These are phyloP conservation scores for Grifola frondosa DNA, from an alignment of 1,284 basidiomycete species.

Conservation along the genomic window DNA sequence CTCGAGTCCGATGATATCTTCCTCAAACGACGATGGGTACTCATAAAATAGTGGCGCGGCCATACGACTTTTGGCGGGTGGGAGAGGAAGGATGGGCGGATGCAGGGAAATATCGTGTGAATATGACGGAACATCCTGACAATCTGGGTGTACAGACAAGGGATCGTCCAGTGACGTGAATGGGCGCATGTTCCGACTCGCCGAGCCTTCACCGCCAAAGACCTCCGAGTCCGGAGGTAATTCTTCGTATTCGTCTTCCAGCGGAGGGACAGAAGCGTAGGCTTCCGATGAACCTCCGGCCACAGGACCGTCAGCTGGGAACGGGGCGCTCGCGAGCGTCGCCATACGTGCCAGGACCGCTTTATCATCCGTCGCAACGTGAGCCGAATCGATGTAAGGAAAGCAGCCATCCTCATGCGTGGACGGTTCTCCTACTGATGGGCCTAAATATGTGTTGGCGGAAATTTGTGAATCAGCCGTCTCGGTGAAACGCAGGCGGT, in stretches of 20 bases:
- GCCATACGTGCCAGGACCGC: constrained; percentile 56
- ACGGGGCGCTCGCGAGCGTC: constrained; percentile 56
- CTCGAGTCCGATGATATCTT: constrained; percentile 24
- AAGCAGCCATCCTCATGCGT: constrained; percentile 7
- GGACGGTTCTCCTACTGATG: neutral
- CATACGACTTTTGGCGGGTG: constrained; percentile 27
- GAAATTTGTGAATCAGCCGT: neutral
- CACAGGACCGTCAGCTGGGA: constrained; percentile 8
- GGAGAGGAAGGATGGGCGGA: constrained; percentile 23
- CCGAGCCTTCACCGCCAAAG: constrained; percentile 5
- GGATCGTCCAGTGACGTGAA: constrained; percentile 13
- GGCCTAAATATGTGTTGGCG: neutral
- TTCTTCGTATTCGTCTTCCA: constrained; percentile 27
- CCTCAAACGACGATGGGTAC: constrained; percentile 32
- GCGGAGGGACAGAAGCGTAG: constrained; percentile 27
- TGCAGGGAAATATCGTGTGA: constrained; percentile 25
- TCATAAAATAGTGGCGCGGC: constrained; percentile 30
- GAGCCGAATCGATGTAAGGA: constrained; percentile 42
- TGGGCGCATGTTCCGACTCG: constrained; percentile 6
- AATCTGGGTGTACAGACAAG: neutral
- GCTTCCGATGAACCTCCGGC: constrained; percentile 16
- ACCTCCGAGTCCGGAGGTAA: constrained; percentile 15
- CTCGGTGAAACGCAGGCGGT: no score
- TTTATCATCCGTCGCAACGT: constrained; percentile 78
- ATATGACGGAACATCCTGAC: constrained; percentile 23